Evolutionary conservation across 805 yeast genomes (phyloP).

Genomic region (Cyberlindnera nakhonratchasimensis): DNA sequence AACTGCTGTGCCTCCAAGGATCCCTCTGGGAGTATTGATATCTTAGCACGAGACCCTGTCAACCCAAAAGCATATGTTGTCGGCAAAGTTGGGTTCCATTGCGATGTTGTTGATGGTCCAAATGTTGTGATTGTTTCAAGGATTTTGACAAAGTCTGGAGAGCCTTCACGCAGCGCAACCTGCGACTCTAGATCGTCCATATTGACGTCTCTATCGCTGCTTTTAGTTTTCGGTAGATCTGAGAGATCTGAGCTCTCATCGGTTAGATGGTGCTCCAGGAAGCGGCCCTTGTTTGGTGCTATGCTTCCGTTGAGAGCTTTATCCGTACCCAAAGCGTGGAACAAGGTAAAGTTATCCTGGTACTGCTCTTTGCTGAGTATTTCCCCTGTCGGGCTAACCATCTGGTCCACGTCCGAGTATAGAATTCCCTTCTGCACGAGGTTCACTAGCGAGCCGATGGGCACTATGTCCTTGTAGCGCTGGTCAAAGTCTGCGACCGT

Average conservation of each 20-base stretch:
- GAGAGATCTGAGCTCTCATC: neutral
- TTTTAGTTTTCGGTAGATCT: neutral
- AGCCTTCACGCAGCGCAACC: slow-evolving; percentile 8
- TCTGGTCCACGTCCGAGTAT: slow-evolving; percentile 65
- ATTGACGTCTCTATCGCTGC: slow-evolving; percentile 7
- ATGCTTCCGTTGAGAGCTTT: slow-evolving; percentile 30
- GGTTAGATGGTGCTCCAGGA: slow-evolving; percentile 7
- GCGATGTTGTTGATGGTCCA: slow-evolving; percentile 42
- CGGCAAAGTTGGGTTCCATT: slow-evolving; percentile 54
- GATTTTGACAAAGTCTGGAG: slow-evolving; percentile 32
- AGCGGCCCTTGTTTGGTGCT: slow-evolving; percentile 23
- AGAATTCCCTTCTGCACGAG: slow-evolving; percentile 84
- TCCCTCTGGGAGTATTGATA: slow-evolving; percentile 32
- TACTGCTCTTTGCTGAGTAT: slow-evolving; percentile 17
- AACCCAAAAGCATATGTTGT: slow-evolving; percentile 53
- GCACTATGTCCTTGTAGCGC: slow-evolving; percentile 47
- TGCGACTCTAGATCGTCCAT: neutral
- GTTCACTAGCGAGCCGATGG: slow-evolving; percentile 78
- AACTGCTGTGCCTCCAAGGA: slow-evolving; percentile 15
- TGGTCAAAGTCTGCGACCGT: slow-evolving; percentile 55
- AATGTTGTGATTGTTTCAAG: slow-evolving; percentile 38
- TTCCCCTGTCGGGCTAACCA: slow-evolving; percentile 39
- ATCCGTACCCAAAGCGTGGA: slow-evolving; percentile 50
- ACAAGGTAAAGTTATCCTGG: slow-evolving; percentile 42
- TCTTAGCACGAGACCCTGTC: slow-evolving; percentile 43